Conservation (phyloP, 1,139 yeast genomes). For the Kodamaea anthophila region DNA sequence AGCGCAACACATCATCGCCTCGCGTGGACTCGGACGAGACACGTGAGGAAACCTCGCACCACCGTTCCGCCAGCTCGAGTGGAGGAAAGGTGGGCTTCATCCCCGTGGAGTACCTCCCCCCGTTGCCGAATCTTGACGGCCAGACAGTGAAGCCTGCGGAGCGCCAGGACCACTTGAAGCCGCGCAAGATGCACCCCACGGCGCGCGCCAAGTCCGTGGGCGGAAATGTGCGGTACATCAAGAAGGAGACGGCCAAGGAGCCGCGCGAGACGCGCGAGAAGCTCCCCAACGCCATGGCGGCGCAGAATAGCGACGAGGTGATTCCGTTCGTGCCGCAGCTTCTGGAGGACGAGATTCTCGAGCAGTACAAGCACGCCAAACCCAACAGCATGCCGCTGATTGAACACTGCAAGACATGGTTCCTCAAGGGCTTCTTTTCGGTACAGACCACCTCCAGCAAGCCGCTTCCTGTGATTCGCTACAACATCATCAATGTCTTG, state of each 20-base stretch:
- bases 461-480: slow-evolving; percentile 82
- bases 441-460: slow-evolving; percentile 95
- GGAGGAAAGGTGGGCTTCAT: slow-evolving; percentile 32
- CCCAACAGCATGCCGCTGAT: slow-evolving; percentile 88
- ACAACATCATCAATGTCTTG: slow-evolving; percentile 75
- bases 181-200: slow-evolving; percentile 54
- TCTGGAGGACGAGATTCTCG: slow-evolving; percentile 60
- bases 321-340: slow-evolving; percentile 34
- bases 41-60: slow-evolving; percentile 15
- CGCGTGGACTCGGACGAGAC: slow-evolving; percentile 13
- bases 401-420: slow-evolving; percentile 86
- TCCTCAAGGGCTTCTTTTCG: slow-evolving; percentile 89
- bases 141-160: slow-evolving; percentile 8
- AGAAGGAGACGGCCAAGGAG: slow-evolving; percentile 21
- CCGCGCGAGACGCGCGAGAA: background rate
- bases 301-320: slow-evolving; percentile 40
- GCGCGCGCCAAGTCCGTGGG: slow-evolving; percentile 90
- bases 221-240: slow-evolving; percentile 34
- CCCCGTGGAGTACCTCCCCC: slow-evolving; percentile 45
- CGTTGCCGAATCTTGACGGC: slow-evolving; percentile 39
- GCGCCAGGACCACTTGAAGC: slow-evolving; percentile 4
- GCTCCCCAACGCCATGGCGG: slow-evolving; percentile 43
- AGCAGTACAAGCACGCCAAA: slow-evolving; percentile 63
- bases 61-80: slow-evolving; percentile 27
- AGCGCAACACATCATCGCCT: slow-evolving; percentile 33